Base-by-base conservation (phyloP, 345 rosid genomes). In the Passiflora organensis region DNA sequence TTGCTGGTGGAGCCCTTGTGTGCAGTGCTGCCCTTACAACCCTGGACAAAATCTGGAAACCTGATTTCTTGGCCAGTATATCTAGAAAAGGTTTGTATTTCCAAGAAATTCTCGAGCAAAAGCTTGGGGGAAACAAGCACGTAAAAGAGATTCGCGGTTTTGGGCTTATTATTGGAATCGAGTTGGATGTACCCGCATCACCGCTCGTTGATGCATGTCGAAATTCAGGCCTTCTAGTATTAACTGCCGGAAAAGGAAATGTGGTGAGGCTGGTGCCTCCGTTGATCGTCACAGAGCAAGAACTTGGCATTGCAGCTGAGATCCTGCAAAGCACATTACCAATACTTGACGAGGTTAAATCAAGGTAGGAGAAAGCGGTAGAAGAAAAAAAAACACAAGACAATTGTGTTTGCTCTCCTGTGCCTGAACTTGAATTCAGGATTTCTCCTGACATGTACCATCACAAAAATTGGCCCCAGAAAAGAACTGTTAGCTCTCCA, bases 211-310 rank as follows among this genome's bases (percentile, higher is more conserved):
- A 83, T 58, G 91, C 97, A 2, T 90, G 96, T 34, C 81, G 91
- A n/a, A 66, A 85, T 16, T 67, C 83, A 0, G 91, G 97, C 57
- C 91, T 90, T 37, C 64, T 90, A 43, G 48, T 90, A 0, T 71
- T 85, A 32, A 85, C 91, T 6, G 94, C 94, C 1, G 94, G 97
- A 13, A 87, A 87, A 66, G 96, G 96, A 38, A 82, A 89, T 53
- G 82, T 86, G 6, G 87, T 89, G 59, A 84, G 95, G 67, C 63
- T 86, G 46, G 91, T 89, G 53, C 91, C 95, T 32, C 97, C 97
- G 3, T 59, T 89, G 87, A 75, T 80, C 58, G 76, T 89, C 56
- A 72, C 86, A 1, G 83, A 77, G 68, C 73, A 79, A 63, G 97
- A 87, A 49, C 69, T 87, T 42, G 74, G 77, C 39, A 62, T 34